Evolutionary conservation across 139 green algal genomes (phyloP), one percentile per base, ranked within the genome.

Genomic region (Closterium sp.): DNA sequence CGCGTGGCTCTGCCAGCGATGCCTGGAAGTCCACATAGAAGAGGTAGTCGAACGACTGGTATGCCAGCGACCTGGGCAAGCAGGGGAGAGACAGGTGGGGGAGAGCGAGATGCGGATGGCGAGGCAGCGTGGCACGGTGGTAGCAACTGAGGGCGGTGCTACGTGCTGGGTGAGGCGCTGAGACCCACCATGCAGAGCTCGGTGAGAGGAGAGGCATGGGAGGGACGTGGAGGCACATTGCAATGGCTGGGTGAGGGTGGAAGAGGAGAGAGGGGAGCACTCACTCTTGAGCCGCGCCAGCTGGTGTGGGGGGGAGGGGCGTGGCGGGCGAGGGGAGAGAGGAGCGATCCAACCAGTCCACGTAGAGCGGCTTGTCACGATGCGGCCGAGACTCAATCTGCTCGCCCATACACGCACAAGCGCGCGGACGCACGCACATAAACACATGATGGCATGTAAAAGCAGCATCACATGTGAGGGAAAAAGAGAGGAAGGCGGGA

Each of bases 21-120:
- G 96, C 98, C 2, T 97, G 64, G 76, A 99, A 98, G 94, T 99
- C 98, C 2, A 99, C 95, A 92, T 99, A 99, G 95, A 99, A 99
- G 0, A 99, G 95, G 96, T 99, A 99, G 90, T 98, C 97, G 94
- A 98, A 99, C 89, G 94, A 95, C 81, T 33, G 88, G 36, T 91
- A 91, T 30, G 83, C 3, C 69, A 30, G n/a, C n/a, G n/a, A n/a
- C n/a, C n/a, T n/a, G n/a, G n/a, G n/a, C n/a, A n/a, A n/a, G n/a
- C n/a, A 88, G 84, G 12, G 12, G 84, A 25, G 23, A 33, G 84
- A 88, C 19, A 33, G 84, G 66, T 84, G 66, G n/a, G n/a, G n/a
- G n/a, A n/a, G n/a, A n/a, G n/a, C n/a, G n/a, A n/a, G n/a, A n/a
- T n/a, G n/a, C 7, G 19, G 28, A 88, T 88, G 34, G 30, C 83